A percentile compares a stretch with the other conserved stretches of the same genome.
phyloP scores from a whole-genome alignment of 306 rosid species.

The Fragaria ananassa region DNA sequence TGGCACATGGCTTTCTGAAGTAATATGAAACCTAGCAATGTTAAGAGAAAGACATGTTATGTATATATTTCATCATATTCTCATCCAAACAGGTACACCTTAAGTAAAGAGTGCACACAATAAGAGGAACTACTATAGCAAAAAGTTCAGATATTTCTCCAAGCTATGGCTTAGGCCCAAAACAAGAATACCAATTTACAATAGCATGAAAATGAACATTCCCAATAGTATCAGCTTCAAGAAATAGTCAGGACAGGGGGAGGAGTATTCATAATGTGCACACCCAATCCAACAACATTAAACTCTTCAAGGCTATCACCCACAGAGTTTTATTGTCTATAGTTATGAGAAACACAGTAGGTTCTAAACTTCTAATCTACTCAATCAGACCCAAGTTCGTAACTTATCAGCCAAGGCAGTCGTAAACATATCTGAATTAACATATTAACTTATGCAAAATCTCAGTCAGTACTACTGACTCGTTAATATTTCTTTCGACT shows the following conservation, averaged over 20 bases:
- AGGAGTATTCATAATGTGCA: background rate
- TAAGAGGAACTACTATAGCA: background rate
- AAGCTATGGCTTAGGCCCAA: background rate
- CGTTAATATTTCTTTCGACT: background rate
- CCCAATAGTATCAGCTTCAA: background rate
- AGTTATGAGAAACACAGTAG: background rate
- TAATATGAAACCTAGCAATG: constrained; percentile 80
- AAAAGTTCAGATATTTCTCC: constrained; percentile 8
- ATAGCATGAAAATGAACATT: background rate
- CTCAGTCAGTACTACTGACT: background rate
- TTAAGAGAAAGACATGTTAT: constrained; percentile 16
- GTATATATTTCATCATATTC: background rate
- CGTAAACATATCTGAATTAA: background rate
- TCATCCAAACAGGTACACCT: constrained; percentile 18
- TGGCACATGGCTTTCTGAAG: constrained; percentile 89
- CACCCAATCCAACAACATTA: background rate
- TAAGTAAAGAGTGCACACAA: constrained; percentile 5
- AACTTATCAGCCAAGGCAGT: background rate
- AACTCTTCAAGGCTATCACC: background rate
- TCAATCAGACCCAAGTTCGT: background rate
- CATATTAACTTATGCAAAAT: background rate
- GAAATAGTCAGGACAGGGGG: background rate
- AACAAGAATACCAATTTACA: background rate
- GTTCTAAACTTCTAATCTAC: background rate
- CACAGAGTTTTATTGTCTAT: background rate